phyloP scores from a whole-genome alignment of 148 eudicot genomes.

The Chenopodium album region DNA sequence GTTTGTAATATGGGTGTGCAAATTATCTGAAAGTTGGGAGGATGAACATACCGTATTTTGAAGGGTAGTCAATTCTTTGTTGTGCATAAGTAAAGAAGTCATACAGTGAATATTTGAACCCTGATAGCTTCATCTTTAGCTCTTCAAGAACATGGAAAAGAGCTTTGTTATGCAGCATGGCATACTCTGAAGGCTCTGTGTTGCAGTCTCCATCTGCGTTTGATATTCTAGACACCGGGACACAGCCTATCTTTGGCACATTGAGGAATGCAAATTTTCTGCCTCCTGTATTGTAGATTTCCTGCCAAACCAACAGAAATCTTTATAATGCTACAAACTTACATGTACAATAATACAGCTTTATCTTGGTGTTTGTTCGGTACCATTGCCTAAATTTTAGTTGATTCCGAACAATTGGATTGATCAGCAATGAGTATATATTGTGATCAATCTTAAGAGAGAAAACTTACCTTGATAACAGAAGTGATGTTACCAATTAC shows the following conservation, averaged over 20 bases:
- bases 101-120: conserved; percentile 38
- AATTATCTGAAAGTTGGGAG: neutral
- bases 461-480: conserved; percentile 21
- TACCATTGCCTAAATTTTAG: too few species aligned
- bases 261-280: conserved; percentile 45
- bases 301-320: conserved; percentile 25
- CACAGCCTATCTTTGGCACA: conserved; percentile 35
- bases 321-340: too few species aligned
- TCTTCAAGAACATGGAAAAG: conserved; percentile 17
- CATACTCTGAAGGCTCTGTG: conserved; percentile 20
- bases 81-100: conserved; percentile 24
- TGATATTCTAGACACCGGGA: conserved; percentile 23
- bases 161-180: conserved; percentile 29
- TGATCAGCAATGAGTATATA: too few species aligned
- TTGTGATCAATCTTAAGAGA: too few species aligned
- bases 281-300: conserved; percentile 41
- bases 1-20: too few species aligned
- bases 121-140: conserved; percentile 26
- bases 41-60: conserved; percentile 32
- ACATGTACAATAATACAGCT: neutral
- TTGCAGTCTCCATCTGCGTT: conserved; percentile 24
- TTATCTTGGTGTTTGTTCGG: too few species aligned
- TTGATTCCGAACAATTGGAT: too few species aligned
- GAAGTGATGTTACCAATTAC: conserved; percentile 32
- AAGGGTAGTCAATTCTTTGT: conserved; percentile 28